Evolutionary conservation across 1,284 basidiomycete species (phyloP), one percentile per base, ranked within the genome.

Genomic region (Boletus mariae): DNA sequence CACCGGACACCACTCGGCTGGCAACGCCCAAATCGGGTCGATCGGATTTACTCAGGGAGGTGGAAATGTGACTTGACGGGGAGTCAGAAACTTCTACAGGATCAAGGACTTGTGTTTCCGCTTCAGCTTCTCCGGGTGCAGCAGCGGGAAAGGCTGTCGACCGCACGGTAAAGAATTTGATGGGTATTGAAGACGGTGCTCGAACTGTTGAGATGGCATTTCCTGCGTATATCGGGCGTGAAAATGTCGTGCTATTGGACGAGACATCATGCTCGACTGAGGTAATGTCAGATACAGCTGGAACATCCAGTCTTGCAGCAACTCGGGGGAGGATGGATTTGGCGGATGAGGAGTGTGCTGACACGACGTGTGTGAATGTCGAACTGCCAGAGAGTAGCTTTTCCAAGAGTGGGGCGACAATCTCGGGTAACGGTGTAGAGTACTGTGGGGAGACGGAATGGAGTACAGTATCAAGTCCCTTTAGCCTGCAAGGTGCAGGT

Each of bases 151-250:
- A 99, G 6, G 94, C 92, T 3, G 96, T 98, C n/a, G 89, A 85
- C 57, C 97, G 86, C 41, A 99, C 92, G 28, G 97, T 98, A 73
- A 99, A 91, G 69, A 99, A 85, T 71, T 98, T 98, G 76, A 96
- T 75, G 47, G 82, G 80, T 68, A 94, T 77, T 32, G 81, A 77
- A 25, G 81, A 77, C 1, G 85, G 78, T 5, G 91, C 91, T 61
- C 88, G 87, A 61, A 99, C 86, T 45, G 94, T 98, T 32, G 94
- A 83, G 59, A 99, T 93, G 45, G 97, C 97, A 71, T 99, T 99
- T 47, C 97, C 97, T 47, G 97, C 97, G 67, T 99, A 99, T 70
- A 99, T 97, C 44, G 94, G 94, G 44, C 96, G 90, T 9, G 90
- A 84, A 72, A 97, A 98, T 5, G 83, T 88, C 17, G 88, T 83